phyloP scores from a whole-genome alignment of 2,329 filamentous ascomycete species.

The Colletotrichum chrysophilum region DNA sequence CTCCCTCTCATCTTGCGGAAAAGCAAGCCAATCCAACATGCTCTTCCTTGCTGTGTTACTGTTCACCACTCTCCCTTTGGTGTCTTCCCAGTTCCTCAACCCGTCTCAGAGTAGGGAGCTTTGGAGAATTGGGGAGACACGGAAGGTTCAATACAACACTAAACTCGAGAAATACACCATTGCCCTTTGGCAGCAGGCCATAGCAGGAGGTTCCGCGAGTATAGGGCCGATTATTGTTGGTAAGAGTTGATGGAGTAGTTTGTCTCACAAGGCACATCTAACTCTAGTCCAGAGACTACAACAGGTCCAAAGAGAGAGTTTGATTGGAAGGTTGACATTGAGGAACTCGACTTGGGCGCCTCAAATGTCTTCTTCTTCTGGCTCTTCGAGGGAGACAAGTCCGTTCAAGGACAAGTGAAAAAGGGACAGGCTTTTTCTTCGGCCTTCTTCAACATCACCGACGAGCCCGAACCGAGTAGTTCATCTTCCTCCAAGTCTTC shows the following conservation, averaged over 20 bases:
- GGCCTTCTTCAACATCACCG: slow-evolving; percentile 25
- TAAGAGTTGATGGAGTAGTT: not conserved
- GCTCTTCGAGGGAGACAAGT: slow-evolving; percentile 24
- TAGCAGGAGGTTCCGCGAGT: not conserved
- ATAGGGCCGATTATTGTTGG: slow-evolving; percentile 20
- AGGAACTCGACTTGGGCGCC: slow-evolving; percentile 15
- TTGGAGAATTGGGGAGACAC: slow-evolving; percentile 5
- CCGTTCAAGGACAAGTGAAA: slow-evolving; percentile 6
- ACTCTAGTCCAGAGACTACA: not conserved
- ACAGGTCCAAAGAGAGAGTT: slow-evolving; percentile 9
- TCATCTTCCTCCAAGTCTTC: not conserved
- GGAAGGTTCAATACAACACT: slow-evolving; percentile 28
- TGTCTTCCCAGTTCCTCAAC: not conserved
- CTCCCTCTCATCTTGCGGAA: not conserved
- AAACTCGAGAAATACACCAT: slow-evolving; percentile 27
- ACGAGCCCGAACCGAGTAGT: not conserved
- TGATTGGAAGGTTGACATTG: slow-evolving; percentile 21
- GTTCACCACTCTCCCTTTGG: not conserved
- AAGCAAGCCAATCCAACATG: not conserved
- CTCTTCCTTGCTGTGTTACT: not conserved
- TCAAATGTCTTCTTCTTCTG: slow-evolving; percentile 25
- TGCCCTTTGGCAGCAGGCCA: slow-evolving; percentile 28
- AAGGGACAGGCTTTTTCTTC: not conserved
- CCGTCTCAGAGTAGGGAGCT: not conserved
- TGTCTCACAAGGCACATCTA: not conserved